Base-by-base conservation (phyloP, 2,329 filamentous ascomycete genomes). In the Venturia asperata region DNA sequence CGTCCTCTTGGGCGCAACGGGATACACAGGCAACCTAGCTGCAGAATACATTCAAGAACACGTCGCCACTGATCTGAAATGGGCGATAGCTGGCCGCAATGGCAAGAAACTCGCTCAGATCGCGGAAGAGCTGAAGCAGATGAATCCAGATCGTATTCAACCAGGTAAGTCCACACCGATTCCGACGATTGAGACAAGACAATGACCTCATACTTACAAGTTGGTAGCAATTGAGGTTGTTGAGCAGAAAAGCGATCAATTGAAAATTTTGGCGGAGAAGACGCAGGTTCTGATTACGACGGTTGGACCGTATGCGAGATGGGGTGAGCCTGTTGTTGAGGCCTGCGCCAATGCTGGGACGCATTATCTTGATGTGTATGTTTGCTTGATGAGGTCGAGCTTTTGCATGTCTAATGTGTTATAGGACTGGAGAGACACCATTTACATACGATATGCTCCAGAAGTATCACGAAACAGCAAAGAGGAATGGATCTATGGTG, bases 41-140 rank as follows among this genome's bases (percentile, higher is more conserved):
- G 87, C 87, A 37, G 87, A 95, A 74, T 86, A 94, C 75, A 88
- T 96, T 71, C 82, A 86, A 63, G 82, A 81, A 17, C 78, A 84
- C 68, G 80, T 91, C 0, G 89, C 92, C 0, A 90, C 88, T 21
- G 84, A 91, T 73, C 75, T 96, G 67, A 91, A 86, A 79, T 97
- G 92, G 92, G 92, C 91, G 17, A 80, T 97, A 65, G 90, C 91
- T 58, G 92, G 92, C 39, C 88, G 92, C 34, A 92, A 90, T n/a
- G 79, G 82, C 61, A 78, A 81, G 61, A 96, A 96, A 75, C 82
- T 97, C 5, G 83, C 88, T 69, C 77, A 78, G 49, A 76, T 97
- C 13, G 85, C 86, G 9, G 79, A 85, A 63, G 85, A 90, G 64
- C 82, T 92, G 73, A 85, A 86, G 70, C 73, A 77, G 65, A 71